Base-by-base conservation (phyloP, 1,284 basidiomycete genomes). In the Cryptococcus sp. region DNA sequence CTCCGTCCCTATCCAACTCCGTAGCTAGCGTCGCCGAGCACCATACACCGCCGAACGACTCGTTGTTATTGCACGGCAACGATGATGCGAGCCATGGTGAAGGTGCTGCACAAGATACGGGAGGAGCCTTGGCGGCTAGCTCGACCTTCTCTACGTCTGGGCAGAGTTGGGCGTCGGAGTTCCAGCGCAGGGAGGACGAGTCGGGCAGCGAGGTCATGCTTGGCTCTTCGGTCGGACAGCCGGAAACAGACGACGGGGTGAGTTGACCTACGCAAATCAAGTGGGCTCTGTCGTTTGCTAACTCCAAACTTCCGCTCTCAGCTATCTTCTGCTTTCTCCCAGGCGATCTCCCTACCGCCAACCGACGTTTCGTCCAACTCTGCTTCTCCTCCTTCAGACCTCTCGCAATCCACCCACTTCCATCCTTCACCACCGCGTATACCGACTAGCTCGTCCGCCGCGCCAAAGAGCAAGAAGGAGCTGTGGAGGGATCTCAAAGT, bases 401-500 rank as follows among this genome's bases (percentile, higher is more conserved):
- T 70, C 50, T 60, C 68, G 53, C 53, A 55, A 47, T 62, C 60
- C 45, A 54, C 56, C 42, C 58, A 47, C 19, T 47, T 61, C 20
- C 54, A 58, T 40, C 56, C 62, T 17, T 67, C 65, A n/a, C 70
- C 65, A 16, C 66, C 63, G 38, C 62, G 50, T 19, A 22, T 30
- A 1, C 23, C 49, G 23, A 25, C 40, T 30, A 40, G 53, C 40
- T 45, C 54, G 4, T 49, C 53, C 30, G 11, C 52, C 38, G 55
- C 40, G 25, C 43, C 48, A 0, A 71, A 65, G 56, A 69, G 68
- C 47, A 79, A 79, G 65, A 75, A 77, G 52, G 71, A 78, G 58
- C 64, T 79, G 8, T 79, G 78, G 78, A 68, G 66, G 23, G 77
- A 78, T 50, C 67, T 79, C 50, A 79, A 79, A 60, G 50, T 73